A percentile compares a stretch with the other conserved stretches of the same genome.
Conservation (phyloP, 495 filamentous ascomycete species). For the Hypoxylon fuscum region DNA sequence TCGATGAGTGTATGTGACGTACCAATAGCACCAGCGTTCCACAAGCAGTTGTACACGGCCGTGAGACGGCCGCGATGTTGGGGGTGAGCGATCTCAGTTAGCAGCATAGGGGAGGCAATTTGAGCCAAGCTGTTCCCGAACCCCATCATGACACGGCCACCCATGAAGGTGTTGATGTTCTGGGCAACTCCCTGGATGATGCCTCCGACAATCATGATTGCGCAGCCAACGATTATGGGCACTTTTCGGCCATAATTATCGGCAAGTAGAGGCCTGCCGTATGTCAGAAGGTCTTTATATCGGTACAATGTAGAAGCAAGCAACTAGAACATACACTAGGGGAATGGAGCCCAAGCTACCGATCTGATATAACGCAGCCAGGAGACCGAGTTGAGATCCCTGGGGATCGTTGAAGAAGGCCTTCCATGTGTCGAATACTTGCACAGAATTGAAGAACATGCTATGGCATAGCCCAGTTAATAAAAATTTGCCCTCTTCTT, state of each 20-base stretch:
- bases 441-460: constrained; percentile 65
- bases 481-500: background rate
- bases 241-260: constrained; percentile 69
- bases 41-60: constrained; percentile 72
- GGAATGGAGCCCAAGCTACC: constrained; percentile 72
- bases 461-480: constrained; percentile 43
- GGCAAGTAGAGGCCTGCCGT: constrained; percentile 63
- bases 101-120: constrained; percentile 68
- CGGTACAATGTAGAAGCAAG: background rate
- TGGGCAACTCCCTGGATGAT: constrained; percentile 62
- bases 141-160: constrained; percentile 62
- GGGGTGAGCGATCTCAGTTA: constrained; percentile 72
- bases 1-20: constrained; percentile 5
- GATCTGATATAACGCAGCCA: constrained; percentile 74
- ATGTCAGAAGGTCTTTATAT: constrained; percentile 31
- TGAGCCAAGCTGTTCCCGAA: constrained; percentile 68
- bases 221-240: constrained; percentile 68
- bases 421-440: constrained; percentile 62
- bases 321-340: constrained; percentile 60
- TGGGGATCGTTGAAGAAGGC: constrained; percentile 60
- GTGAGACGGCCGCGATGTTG: constrained; percentile 73
- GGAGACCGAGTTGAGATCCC: constrained; percentile 65
- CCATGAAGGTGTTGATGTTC: constrained; percentile 56
- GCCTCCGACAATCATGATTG: constrained; percentile 71
- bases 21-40: constrained; percentile 66